These are phyloP conservation scores for Aspergillus nidulans DNA, from an alignment of 495 filamentous ascomycete genomes.

Conservation along the genomic window DNA sequence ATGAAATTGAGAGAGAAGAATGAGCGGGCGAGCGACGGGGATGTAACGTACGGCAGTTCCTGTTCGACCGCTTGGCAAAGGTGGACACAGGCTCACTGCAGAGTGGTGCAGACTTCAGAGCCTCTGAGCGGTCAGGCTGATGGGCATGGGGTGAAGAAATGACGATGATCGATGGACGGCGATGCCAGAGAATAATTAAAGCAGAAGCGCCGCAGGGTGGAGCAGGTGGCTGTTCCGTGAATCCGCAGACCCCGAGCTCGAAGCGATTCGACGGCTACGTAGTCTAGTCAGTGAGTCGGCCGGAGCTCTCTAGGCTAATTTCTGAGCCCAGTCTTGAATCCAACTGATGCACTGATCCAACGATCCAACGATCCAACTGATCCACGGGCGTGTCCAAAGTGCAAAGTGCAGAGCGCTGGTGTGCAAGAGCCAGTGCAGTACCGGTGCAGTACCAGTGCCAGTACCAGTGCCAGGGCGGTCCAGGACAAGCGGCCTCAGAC, in stretches of 20 bases:
- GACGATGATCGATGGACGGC: not conserved
- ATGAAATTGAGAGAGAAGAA: not conserved
- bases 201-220: not conserved
- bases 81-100: not conserved
- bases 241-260: not conserved
- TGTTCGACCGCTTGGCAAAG: conserved; percentile 1
- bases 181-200: not conserved
- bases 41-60: not conserved
- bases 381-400: too few species aligned
- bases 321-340: not conserved
- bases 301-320: not conserved
- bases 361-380: conserved; percentile 1
- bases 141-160: conserved; percentile 1
- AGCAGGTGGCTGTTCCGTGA: not conserved
- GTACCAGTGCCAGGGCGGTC: too few species aligned
- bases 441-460: too few species aligned
- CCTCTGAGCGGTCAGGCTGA: conserved; percentile 5
- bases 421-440: too few species aligned
- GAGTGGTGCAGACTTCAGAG: not conserved
- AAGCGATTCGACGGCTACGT: not conserved
- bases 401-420: too few species aligned
- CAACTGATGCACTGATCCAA: not conserved
- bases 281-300: too few species aligned
- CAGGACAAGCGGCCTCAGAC: too few species aligned
- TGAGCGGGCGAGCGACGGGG: not conserved